A percentile compares a stretch with the other conserved stretches of the same genome.
phyloP scores from a whole-genome alignment of 176 grass and related monocot species.

The Alloteropsis semialata region DNA sequence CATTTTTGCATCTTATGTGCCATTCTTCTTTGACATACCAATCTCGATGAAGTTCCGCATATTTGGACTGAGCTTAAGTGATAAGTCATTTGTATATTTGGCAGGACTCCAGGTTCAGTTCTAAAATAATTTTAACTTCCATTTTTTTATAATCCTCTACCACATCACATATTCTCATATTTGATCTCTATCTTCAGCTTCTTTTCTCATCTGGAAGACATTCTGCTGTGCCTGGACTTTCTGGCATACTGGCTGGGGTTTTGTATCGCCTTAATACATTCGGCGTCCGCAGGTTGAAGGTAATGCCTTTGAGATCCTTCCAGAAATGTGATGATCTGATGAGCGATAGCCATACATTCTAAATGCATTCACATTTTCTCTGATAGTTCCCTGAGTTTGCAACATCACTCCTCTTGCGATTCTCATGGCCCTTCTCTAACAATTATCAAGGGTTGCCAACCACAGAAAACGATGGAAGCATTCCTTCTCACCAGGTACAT shows the following conservation, averaged over 20 bases:
- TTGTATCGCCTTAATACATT: slow-evolving; percentile 87
- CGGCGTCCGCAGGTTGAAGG: slow-evolving; percentile 88
- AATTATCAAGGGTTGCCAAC: slow-evolving; percentile 55
- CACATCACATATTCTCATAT: slow-evolving; percentile 20
- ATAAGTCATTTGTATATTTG: slow-evolving; percentile 95
- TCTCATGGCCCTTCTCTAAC: slow-evolving; percentile 46
- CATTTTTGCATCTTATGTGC: slow-evolving; percentile 90
- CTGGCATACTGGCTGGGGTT: slow-evolving; percentile 71
- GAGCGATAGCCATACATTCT: not conserved
- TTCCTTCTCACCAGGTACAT: slow-evolving; percentile 18
- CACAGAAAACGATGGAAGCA: slow-evolving; percentile 44
- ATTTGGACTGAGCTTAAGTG: slow-evolving; percentile 63
- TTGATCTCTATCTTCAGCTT: slow-evolving; percentile 57
- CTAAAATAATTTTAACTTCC: slow-evolving; percentile 8
- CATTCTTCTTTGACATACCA: slow-evolving; percentile 96
- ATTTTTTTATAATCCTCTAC: not conserved
- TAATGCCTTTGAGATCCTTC: slow-evolving; percentile 24
- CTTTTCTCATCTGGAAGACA: slow-evolving; percentile 81
- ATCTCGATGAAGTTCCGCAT: slow-evolving; percentile 73
- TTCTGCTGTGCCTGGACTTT: slow-evolving; percentile 80
- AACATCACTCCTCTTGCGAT: slow-evolving; percentile 43
- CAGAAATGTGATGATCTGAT: not conserved
- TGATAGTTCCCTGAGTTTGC: slow-evolving; percentile 63
- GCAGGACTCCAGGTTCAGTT: slow-evolving; percentile 87
- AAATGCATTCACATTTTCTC: not conserved